Evolutionary conservation across 331 rosid genomes (phyloP).

Genomic region (Rhamnella rubrinervis): DNA sequence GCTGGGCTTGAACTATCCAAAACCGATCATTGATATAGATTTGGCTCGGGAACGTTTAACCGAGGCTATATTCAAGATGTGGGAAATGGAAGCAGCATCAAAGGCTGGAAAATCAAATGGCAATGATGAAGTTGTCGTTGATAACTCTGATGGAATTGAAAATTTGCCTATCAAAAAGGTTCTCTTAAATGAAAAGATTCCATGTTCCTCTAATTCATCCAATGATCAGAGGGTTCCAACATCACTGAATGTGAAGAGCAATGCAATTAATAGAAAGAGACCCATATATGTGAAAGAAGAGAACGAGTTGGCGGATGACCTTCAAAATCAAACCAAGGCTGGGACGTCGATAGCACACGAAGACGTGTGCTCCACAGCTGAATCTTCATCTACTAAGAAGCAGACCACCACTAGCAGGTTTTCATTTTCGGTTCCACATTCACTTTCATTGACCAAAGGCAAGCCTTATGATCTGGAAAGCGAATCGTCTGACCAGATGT

Average conservation of each 20-base stretch:
- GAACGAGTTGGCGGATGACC: slow-evolving; percentile 26
- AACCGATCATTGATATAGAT: slow-evolving; percentile 70
- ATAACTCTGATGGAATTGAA: slow-evolving; percentile 47
- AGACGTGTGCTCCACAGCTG: slow-evolving; percentile 72
- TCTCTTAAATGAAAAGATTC: slow-evolving; percentile 35
- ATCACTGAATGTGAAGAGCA: slow-evolving; percentile 38
- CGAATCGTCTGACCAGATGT: slow-evolving; percentile 45
- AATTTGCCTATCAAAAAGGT: slow-evolving; percentile 48
- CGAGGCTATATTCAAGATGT: slow-evolving; percentile 81
- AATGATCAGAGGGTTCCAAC: slow-evolving; percentile 95
- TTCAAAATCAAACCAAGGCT: slow-evolving; percentile 19
- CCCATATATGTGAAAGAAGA: slow-evolving; percentile 38
- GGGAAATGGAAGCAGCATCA: slow-evolving; percentile 70
- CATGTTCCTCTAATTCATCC: slow-evolving; percentile 59
- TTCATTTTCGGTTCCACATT: slow-evolving; percentile 79
- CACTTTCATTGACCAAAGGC: slow-evolving; percentile 44
- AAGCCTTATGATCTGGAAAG: slow-evolving; percentile 19
- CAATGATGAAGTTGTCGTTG: slow-evolving; percentile 72
- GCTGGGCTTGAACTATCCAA: slow-evolving; percentile 80
- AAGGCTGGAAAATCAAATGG: slow-evolving; percentile 43
- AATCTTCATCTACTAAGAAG: slow-evolving; percentile 72
- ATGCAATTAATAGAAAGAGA: slow-evolving; percentile 48
- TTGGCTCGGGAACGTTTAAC: slow-evolving; percentile 68
- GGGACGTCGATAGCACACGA: slow-evolving; percentile 50
- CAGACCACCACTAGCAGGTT: slow-evolving; percentile 54